Evolutionary conservation across 805 yeast species (phyloP).

Genomic region (Naumovozyma baii): DNA sequence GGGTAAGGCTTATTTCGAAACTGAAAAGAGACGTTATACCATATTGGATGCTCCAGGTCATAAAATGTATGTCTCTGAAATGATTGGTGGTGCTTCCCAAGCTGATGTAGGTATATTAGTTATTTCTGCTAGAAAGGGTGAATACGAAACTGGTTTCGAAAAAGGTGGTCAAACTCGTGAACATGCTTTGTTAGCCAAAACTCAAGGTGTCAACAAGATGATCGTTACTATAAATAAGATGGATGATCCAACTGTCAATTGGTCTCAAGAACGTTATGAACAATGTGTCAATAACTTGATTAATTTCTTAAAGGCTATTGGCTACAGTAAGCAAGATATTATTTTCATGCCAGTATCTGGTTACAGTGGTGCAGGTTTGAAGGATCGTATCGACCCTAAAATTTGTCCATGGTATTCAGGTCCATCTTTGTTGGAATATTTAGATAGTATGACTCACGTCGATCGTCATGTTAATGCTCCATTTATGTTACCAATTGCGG

Average conservation of each 20-base stretch:
- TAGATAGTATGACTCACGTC: conserved; percentile 72
- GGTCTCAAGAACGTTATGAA: conserved; percentile 94
- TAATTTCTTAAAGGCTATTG: conserved; percentile 73
- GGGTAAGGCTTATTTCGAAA: conserved; percentile 95
- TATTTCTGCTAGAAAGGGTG: conserved; percentile 97
- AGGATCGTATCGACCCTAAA: conserved; percentile 63
- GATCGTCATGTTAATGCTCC: conserved; percentile 89
- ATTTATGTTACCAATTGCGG: conserved; percentile 91
- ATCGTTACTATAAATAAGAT: conserved; percentile 93
- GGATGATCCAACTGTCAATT: conserved; percentile 95
- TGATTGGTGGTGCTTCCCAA: conserved; percentile 99
- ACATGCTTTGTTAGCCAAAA: conserved; percentile 94
- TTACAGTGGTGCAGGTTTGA: conserved; percentile 92
- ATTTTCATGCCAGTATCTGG: conserved; percentile 96
- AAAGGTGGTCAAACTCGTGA: conserved; percentile 98
- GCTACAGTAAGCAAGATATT: conserved; percentile 74
- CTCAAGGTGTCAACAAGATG: conserved; percentile 93
- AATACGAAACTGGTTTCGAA: conserved; percentile 98
- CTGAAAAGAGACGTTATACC: conserved; percentile 95
- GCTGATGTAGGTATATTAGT: conserved; percentile 98
- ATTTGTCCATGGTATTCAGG: conserved; percentile 92
- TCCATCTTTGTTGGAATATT: conserved; percentile 81
- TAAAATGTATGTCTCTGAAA: conserved; percentile 95
- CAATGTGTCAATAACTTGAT: conserved; percentile 86
- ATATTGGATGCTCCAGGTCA: conserved; percentile 99